Base-by-base conservation (phyloP, 306 rosid species). In the Boehmeria nivea region DNA sequence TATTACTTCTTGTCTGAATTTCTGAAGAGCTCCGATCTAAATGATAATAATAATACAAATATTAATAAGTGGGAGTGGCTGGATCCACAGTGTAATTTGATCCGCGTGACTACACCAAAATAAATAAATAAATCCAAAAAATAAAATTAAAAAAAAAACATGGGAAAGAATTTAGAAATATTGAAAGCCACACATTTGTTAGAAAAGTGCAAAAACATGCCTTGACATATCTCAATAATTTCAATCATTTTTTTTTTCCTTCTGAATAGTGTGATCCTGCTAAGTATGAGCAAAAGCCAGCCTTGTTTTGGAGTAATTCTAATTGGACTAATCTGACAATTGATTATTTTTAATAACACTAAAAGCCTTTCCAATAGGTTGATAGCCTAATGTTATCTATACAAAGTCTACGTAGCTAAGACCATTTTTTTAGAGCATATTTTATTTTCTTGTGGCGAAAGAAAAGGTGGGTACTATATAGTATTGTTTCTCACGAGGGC, bases 391-490 rank as follows among this genome's bases (percentile, higher is more conserved):
- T 22, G 34, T 6, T 66, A 25, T 59, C 21, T 57, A 71, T 27
- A 58, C 51, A 3, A 31, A 33, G n/a, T 40, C 12, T 14, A 40
- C 36, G 9, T 54, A 43, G 42, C 39, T 67, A 44, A n/a, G 36
- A 19, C 37, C 36, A 70, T 70, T 62, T 57, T 36, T 12, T 5
- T 17, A 53, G 45, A 64, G 76, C 78, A 68, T 62, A 71, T 36
- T 65, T 73, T 64, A 61, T 60, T 88, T 52, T 62, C 95, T 76
- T 83, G 77, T 20, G 73, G 76, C 76, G 51, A 68, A 89, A 88
- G 94, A 65, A 82, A 80, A 67, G 91, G 74, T 67, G 53, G 31
- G 51, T 12, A 40, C 10, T 40, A 24, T 46, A 46, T 58, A 11
- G 60, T 45, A 48, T 37, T 53, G 70, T 60, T 56, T 46, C 45